phyloP scores from a whole-genome alignment of 768 basidiomycete genomes.

The Hygrocybe coccinea region DNA sequence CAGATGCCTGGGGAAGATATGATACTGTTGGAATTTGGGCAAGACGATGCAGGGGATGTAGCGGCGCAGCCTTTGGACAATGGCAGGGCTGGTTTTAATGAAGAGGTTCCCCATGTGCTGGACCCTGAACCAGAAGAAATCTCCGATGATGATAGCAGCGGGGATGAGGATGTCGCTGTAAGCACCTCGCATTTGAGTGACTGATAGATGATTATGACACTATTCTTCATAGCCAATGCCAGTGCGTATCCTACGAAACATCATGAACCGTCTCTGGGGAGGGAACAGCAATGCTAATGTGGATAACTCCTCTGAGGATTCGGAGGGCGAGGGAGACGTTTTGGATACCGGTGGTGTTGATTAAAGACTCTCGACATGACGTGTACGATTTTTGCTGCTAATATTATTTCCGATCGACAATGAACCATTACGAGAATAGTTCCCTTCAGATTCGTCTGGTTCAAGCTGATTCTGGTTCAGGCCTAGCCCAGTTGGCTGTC shows the following conservation, averaged over 20 bases:
- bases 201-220: neutral
- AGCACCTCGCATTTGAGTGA: conserved; percentile 15
- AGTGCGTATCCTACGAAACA: conserved; percentile 50
- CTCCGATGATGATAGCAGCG: conserved; percentile 39
- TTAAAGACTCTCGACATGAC: neutral
- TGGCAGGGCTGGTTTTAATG: too few species aligned
- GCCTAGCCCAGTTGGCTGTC: too few species aligned
- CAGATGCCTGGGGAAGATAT: conserved; percentile 31
- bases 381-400: too few species aligned
- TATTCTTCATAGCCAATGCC: conserved; percentile 49
- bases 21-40: neutral
- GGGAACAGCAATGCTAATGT: conserved; percentile 13
- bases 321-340: neutral
- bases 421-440: too few species aligned
- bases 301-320: neutral
- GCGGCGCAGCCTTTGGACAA: conserved; percentile 1
- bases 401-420: too few species aligned
- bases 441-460: too few species aligned
- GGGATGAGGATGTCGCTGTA: conserved; percentile 37
- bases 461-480: too few species aligned
- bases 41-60: conserved; percentile 31
- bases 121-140: conserved; percentile 36
- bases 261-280: conserved; percentile 59
- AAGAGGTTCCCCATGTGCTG: neutral
- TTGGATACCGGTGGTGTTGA: neutral